Conservation (phyloP, 2,329 filamentous ascomycete genomes). For the Fusarium algeriense region DNA sequence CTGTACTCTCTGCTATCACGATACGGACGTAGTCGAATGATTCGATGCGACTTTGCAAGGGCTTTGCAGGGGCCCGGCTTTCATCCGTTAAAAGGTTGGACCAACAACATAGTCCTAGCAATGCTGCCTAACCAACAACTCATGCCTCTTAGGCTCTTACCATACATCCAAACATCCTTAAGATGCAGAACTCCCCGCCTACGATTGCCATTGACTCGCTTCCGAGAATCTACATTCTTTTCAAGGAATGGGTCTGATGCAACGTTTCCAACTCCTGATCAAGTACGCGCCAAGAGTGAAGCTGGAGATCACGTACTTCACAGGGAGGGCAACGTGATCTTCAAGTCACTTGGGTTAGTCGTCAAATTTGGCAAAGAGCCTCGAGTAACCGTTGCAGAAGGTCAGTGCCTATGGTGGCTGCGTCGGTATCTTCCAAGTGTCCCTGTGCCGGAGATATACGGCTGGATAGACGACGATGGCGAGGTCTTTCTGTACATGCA, state of each 20-base stretch:
- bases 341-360: accelerated
- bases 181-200: neutral
- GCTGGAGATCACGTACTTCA: neutral
- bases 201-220: neutral
- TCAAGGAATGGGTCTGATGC: accelerated
- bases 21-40: accelerated
- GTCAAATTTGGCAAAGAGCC: neutral
- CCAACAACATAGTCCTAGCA: neutral
- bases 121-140: neutral
- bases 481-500: slow-evolving; percentile 22
- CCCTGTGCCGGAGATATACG: slow-evolving; percentile 25
- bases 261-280: neutral
- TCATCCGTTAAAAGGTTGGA: neutral
- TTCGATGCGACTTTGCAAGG: neutral
- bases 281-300: neutral
- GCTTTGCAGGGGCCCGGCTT: neutral
- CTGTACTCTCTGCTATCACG: neutral
- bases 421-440: neutral
- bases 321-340: neutral
- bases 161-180: neutral
- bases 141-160: neutral
- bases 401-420: neutral
- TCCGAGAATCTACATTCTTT: neutral
- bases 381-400: neutral
- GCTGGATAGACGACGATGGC: neutral